These are phyloP conservation scores for Cucurbita pepo DNA, from an alignment of 306 rosid species.

Conservation along the genomic window DNA sequence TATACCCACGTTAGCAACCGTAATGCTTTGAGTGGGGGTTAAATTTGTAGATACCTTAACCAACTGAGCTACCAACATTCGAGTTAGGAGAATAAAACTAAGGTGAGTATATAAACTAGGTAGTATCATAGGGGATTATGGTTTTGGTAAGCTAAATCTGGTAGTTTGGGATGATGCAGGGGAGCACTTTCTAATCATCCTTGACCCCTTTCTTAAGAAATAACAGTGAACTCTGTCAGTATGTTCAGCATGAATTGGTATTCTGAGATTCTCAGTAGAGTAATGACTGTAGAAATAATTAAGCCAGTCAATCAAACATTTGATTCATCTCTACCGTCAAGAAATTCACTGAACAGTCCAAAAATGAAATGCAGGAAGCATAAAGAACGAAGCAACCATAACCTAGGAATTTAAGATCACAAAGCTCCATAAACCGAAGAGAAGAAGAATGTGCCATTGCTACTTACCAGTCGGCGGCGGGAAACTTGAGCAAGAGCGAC, in stretches of 20 bases:
- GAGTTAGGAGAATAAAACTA: no score
- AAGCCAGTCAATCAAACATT: not conserved
- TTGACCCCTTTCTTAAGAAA: no score
- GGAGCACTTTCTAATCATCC: not conserved
- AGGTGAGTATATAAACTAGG: no score
- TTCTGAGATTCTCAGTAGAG: not conserved
- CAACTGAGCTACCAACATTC: no score
- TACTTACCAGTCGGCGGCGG: conserved; percentile 33
- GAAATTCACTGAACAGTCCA: not conserved
- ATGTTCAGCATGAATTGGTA: not conserved
- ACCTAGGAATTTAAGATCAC: not conserved
- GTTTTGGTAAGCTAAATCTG: not conserved
- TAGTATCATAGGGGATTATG: not conserved
- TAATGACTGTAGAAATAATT: not conserved
- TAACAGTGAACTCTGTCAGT: not conserved
- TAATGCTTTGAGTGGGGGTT: no score
- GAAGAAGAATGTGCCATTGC: not conserved
- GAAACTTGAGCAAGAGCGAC: conserved; percentile 33
- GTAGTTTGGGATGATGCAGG: not conserved
- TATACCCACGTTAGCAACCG: no score
- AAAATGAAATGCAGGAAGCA: not conserved
- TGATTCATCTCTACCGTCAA: not conserved
- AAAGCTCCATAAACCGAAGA: not conserved
- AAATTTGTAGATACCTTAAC: no score
- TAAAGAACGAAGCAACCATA: not conserved